These are phyloP conservation scores for Globisporangium emineosum DNA, from an alignment of 352 stramenopile species.

Conservation along the genomic window DNA sequence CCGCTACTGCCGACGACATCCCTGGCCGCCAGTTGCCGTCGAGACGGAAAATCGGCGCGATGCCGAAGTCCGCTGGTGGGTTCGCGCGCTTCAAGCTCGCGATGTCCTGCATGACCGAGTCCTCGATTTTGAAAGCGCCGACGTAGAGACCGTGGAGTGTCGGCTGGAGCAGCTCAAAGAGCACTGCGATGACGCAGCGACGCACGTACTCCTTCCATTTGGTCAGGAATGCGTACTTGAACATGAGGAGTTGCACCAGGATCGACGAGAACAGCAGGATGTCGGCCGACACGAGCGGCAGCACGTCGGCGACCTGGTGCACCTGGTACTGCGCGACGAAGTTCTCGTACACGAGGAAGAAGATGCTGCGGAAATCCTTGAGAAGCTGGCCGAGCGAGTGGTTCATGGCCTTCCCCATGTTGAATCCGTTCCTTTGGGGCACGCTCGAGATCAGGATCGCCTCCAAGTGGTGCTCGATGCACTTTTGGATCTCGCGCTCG, in stretches of 20 bases:
- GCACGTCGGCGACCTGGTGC: conserved; percentile 19
- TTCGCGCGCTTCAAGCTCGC: conserved; percentile 26
- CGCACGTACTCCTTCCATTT: conserved; percentile 26
- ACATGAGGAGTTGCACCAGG: conserved; percentile 49
- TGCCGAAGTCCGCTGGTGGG: conserved; percentile 34
- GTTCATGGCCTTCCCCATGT: conserved; percentile 33
- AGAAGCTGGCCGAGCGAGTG: conserved; percentile 53
- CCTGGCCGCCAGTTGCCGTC: conserved; percentile 36
- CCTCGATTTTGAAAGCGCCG: conserved; percentile 46
- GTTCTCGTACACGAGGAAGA: conserved; percentile 39
- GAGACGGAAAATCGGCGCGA: conserved; percentile 45
- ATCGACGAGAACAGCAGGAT: conserved; percentile 50
- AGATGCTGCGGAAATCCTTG: conserved; percentile 48
- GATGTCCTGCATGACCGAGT: conserved; percentile 34
- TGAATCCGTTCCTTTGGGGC: conserved; percentile 38
- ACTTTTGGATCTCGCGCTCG: conserved; percentile 25
- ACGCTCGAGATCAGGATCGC: conserved; percentile 32
- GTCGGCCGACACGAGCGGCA: conserved; percentile 49
- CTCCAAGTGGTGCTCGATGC: conserved; percentile 42
- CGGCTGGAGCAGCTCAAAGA: conserved; percentile 65
- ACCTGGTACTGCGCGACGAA: conserved; percentile 16
- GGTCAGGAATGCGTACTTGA: conserved; percentile 43
- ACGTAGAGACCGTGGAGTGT: conserved; percentile 56
- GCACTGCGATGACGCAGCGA: conserved; percentile 44
- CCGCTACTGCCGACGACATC: no score